Evolutionary conservation across 192 early-diverging fungal species (phyloP), one percentile per base, ranked within the genome.

Genomic region (Coemansia sp.): DNA sequence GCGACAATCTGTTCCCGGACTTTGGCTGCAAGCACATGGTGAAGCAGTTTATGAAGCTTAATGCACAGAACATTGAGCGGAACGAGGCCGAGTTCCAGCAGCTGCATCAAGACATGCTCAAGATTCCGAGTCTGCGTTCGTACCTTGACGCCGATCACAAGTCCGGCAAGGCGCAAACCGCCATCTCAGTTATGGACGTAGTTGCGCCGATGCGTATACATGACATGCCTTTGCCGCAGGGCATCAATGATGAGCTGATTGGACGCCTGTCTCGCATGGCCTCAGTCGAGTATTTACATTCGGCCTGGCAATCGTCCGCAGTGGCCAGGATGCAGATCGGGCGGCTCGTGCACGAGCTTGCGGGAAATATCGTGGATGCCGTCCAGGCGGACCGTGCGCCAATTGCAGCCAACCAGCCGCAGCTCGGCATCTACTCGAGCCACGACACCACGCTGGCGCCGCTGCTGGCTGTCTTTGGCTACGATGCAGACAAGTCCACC

Each of bases 371-470:
- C 3, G 78, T 63, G 17, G 14, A 25, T 14, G 68, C 65, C 4
- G 65, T 72, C 2, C 66, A 75, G 69, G 51, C 54, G 2, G 78
- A 81, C 63, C 78, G 78, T 23, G 62, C 57, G n/a, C 38, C 29
- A 48, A 45, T 4, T 10, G 25, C 50, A 17, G 17, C 24, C 12
- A 15, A 17, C 43, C 48, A 57, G 37, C 47, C 47, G 43, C 53
- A 21, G 11, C 48, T 49, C 14, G 59, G 67, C 3, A 69, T 82
- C 39, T 78, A 75, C 67, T 82, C 80, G 37, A 75, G 75, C 43
- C 80, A 82, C 58, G 80, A 82, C 62, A 72, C 72, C 12, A 78
- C 80, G 4, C 22, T 82, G n/a, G 71, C 66, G 5, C 71, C 75
- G 21, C 66, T 82, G 54, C 65, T 78, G n/a, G 65, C 72, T 11